Conservation (phyloP, 176 grass and related monocot species). For the Stipa capillata region DNA sequence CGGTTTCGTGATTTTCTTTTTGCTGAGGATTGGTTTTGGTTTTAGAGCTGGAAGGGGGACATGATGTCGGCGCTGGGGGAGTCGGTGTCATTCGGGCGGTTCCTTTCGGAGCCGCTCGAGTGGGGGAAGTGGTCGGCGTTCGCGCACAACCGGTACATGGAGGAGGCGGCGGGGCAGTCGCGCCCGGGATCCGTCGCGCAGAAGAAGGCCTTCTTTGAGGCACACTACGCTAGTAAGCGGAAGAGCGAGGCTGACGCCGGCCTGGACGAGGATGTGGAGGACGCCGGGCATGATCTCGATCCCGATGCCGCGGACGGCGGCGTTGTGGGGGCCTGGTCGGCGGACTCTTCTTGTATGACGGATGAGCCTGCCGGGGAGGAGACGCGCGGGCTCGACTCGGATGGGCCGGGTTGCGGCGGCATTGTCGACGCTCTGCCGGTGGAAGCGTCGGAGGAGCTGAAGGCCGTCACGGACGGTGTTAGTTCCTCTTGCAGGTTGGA, state of each 20-base stretch:
- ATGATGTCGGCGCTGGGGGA: slow-evolving; percentile 64
- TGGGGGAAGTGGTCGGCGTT: slow-evolving; percentile 75
- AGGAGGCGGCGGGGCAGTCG: slow-evolving; percentile 56
- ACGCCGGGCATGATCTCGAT: neutral
- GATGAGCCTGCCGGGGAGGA: neutral
- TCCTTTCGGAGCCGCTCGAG: slow-evolving; percentile 66
- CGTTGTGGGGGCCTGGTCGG: neutral
- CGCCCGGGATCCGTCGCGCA: slow-evolving; percentile 55
- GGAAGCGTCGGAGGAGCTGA: neutral
- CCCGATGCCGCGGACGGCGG: neutral
- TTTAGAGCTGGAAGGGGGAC: slow-evolving; percentile 27
- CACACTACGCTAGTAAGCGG: slow-evolving; percentile 48
- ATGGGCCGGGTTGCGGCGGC: neutral
- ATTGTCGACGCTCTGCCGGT: neutral
- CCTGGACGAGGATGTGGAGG: neutral
- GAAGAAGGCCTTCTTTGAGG: slow-evolving; percentile 83
- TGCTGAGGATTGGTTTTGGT: neutral
- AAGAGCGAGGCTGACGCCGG: neutral
- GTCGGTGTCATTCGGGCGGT: slow-evolving; percentile 69
- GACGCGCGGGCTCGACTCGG: neutral
- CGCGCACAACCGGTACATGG: slow-evolving; percentile 55
- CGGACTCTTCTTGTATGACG: slow-evolving; percentile 27
- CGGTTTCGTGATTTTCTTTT: neutral
- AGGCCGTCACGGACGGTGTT: neutral
- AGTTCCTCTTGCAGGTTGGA: neutral